Percentiles rank a stretch among this genome's conserved stretches.
These are phyloP conservation scores for Crithidia sp. DNA, from an alignment of 208 protist genomes.

Conservation along the genomic window DNA sequence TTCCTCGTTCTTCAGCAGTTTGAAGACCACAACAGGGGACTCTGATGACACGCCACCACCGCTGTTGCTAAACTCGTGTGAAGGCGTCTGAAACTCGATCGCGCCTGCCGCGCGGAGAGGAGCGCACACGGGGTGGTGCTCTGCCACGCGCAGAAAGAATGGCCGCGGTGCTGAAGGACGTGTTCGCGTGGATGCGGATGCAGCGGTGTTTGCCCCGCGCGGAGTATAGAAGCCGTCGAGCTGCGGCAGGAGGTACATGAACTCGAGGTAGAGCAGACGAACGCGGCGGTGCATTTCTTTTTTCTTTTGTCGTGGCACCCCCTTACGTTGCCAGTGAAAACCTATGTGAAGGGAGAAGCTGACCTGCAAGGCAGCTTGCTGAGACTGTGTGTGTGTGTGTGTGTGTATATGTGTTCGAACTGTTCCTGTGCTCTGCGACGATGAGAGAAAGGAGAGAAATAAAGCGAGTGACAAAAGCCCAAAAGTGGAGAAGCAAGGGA, in stretches of 20 bases:
- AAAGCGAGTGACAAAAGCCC: constrained; percentile 21
- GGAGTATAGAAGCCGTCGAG: constrained; percentile 27
- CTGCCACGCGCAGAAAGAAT: constrained; percentile 20
- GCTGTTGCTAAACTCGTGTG: not conserved
- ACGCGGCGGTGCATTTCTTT: constrained; percentile 43
- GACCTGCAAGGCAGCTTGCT: too few relatives aligned
- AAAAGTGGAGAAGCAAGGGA: constrained; percentile 20
- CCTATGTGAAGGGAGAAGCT: too few relatives aligned
- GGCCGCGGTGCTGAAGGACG: not conserved
- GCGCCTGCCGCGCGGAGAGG: constrained; percentile 1
- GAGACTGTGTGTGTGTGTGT: too few relatives aligned
- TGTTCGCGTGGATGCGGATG: not conserved
- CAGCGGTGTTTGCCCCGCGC: not conserved
- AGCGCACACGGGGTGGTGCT: constrained; percentile 12
- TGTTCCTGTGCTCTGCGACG: too few relatives aligned
- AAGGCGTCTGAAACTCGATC: constrained; percentile 6
- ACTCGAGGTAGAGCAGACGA: constrained; percentile 71
- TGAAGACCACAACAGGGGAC: constrained; percentile 16
- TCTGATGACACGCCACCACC: not conserved
- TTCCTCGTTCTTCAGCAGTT: not conserved
- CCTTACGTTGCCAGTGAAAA: too few relatives aligned
- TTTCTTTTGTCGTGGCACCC: not conserved
- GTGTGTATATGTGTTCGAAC: too few relatives aligned
- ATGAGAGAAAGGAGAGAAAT: too few relatives aligned
- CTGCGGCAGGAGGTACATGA: constrained; percentile 65